Evolutionary conservation across 441 rosid species (phyloP), one percentile per base, ranked within the genome.

Genomic region (Macaranga tanarius): DNA sequence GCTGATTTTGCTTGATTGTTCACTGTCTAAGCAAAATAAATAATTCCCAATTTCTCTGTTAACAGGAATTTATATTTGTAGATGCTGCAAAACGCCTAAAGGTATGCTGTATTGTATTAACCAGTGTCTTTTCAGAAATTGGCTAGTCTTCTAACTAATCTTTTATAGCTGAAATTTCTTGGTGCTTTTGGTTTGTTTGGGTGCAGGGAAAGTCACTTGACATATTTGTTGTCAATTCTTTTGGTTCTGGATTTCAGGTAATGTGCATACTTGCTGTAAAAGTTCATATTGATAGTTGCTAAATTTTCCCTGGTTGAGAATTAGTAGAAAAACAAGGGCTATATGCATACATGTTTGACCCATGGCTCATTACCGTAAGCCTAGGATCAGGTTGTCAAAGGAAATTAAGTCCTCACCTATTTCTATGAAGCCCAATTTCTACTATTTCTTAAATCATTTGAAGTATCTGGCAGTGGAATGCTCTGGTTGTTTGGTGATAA

Each of bases 221-320:
- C 86, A 84, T 93, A 79, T 91, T 93, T 80, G 98, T 90, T 54
- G 97, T 93, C 71, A 91, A 93, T 76, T 91, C 97, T 62, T 90
- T 90, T 72, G 97, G 98, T 79, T 93, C 98, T 76, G 98, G 96
- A 71, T 93, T 90, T 86, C 96, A 93, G 93, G 97, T 90, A 83
- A 71, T 50, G 44, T n/a, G 73, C 38, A 31, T 71, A 3, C 60
- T 65, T 65, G 8, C 47, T 57, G 23, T 38, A 66, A 47, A 51
- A 67, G 48, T 73, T 73, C 71, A 54, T 19, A 17, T 28, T 5
- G 16, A 23, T 70, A 16, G 42, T 34, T 45, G 44, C 50, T 68
- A 55, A 9, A 28, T n/a, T 38, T 44, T 11, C 44, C 25, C 11
- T 2, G 15, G 19, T 34, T 38, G 15, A 38, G 13, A 38, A 10